Percentiles rank a stretch among this genome's conserved stretches.
Conservation (phyloP, 202 grass and related monocot genomes). For the Sporobolus alterniflorus region DNA sequence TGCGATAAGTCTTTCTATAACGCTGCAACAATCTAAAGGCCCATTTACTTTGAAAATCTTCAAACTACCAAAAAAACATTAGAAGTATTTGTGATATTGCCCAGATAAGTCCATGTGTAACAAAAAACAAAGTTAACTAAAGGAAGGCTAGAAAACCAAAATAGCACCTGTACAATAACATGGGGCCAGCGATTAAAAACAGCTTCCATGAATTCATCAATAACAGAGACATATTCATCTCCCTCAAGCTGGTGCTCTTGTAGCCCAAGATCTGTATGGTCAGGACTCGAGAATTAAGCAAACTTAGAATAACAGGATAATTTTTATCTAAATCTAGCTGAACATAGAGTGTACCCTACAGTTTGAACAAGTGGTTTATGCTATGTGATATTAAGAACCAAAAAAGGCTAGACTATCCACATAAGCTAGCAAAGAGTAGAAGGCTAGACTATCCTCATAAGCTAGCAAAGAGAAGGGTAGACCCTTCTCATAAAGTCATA, state of each 20-base stretch:
- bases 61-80: conserved; percentile 67
- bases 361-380: conserved; percentile 28
- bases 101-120: conserved; percentile 18
- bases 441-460: neutral
- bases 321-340: conserved; percentile 14
- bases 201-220: conserved; percentile 99
- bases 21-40: conserved; percentile 93
- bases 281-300: conserved; percentile 40
- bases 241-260: conserved; percentile 95
- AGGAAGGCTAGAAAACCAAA: conserved; percentile 12
- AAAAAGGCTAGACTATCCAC: neutral
- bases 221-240: conserved; percentile 92
- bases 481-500: conserved; percentile 1
- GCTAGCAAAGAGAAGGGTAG: neutral
- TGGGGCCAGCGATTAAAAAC: conserved; percentile 96
- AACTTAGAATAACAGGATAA: conserved; percentile 24
- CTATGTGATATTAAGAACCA: neutral
- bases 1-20: conserved; percentile 92
- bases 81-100: conserved; percentile 27
- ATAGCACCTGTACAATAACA: conserved; percentile 94
- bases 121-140: conserved; percentile 6
- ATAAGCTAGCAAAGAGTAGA: neutral
- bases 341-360: conserved; percentile 19
- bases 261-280: conserved; percentile 79
- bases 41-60: conserved; percentile 99